These are phyloP conservation scores for Bryum argenteum DNA, from an alignment of 225 moss, liverwort and hornwort genomes.

Conservation along the genomic window DNA sequence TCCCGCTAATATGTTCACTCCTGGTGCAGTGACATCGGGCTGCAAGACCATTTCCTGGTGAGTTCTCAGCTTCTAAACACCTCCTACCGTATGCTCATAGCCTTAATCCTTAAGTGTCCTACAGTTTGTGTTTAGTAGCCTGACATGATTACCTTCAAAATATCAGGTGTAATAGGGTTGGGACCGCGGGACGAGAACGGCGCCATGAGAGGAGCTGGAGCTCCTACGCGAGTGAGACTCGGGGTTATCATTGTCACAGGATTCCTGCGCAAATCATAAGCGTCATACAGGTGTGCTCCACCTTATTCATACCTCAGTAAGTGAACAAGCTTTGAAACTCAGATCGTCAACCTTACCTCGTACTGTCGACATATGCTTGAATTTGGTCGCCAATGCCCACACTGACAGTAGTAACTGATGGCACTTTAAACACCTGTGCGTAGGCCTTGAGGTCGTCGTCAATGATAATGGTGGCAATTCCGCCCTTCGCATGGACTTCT, in stretches of 20 bases:
- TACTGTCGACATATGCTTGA: conserved; percentile 39
- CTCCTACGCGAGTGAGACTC: conserved; percentile 32
- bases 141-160: conserved; percentile 49
- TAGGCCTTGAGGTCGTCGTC: conserved; percentile 40
- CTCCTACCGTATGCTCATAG: not conserved
- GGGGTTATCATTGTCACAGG: conserved; percentile 38
- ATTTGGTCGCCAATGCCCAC: conserved; percentile 40
- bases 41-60: conserved; percentile 30
- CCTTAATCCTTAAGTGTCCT: not conserved
- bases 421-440: conserved; percentile 46
- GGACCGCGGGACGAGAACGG: conserved; percentile 66
- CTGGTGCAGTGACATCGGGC: conserved; percentile 63
- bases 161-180: conserved; percentile 38
- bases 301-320: not conserved
- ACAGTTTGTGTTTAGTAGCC: not conserved
- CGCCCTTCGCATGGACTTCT: conserved; percentile 44
- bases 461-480: conserved; percentile 44
- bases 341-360: conserved; percentile 34
- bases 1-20: conserved; percentile 58
- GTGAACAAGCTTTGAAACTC: not conserved
- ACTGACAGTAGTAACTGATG: conserved; percentile 45
- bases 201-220: conserved; percentile 45
- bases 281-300: not conserved
- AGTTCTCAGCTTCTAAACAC: conserved; percentile 3
- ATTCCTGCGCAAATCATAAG: conserved; percentile 12